Percentiles rank a stretch among this genome's conserved stretches.
Conservation (phyloP, 2,329 filamentous ascomycete species). For the Magnaporthiopsis poae region DNA sequence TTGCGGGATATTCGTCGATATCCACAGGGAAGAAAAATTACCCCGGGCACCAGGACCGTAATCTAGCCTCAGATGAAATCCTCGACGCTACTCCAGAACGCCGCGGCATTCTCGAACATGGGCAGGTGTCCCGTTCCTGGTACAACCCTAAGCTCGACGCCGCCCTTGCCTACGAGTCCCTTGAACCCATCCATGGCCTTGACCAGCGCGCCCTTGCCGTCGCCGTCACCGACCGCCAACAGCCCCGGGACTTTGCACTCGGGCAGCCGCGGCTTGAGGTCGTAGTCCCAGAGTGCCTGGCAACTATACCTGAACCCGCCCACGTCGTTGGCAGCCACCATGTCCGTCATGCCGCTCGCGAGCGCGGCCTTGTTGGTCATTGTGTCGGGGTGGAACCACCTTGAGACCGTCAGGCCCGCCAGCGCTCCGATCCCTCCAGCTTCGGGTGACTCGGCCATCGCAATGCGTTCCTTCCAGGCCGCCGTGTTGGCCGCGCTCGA, state of each 20-base stretch:
- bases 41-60: too few species aligned
- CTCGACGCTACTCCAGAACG: conserved; percentile 54
- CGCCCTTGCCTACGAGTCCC: conserved; percentile 41
- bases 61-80: conserved; percentile 11
- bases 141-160: conserved; percentile 53
- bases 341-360: conserved; percentile 51
- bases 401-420: conserved; percentile 58
- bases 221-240: conserved; percentile 62
- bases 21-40: not conserved
- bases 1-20: not conserved
- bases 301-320: conserved; percentile 59
- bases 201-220: conserved; percentile 61
- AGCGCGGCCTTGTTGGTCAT: conserved; percentile 34
- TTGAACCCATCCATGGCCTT: conserved; percentile 72
- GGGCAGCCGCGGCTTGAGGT: conserved; percentile 49
- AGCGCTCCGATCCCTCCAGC: conserved; percentile 49
- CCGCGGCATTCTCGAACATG: conserved; percentile 66
- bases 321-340: conserved; percentile 61
- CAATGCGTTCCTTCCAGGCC: conserved; percentile 70
- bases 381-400: conserved; percentile 64
- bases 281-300: conserved; percentile 62
- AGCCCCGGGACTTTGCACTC: conserved; percentile 48
- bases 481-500: conserved; percentile 64
- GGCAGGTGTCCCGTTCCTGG: conserved; percentile 69
- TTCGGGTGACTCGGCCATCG: conserved; percentile 46